These are phyloP conservation scores for Didymella pinodella DNA, from an alignment of 2,329 filamentous ascomycete genomes.

Conservation along the genomic window DNA sequence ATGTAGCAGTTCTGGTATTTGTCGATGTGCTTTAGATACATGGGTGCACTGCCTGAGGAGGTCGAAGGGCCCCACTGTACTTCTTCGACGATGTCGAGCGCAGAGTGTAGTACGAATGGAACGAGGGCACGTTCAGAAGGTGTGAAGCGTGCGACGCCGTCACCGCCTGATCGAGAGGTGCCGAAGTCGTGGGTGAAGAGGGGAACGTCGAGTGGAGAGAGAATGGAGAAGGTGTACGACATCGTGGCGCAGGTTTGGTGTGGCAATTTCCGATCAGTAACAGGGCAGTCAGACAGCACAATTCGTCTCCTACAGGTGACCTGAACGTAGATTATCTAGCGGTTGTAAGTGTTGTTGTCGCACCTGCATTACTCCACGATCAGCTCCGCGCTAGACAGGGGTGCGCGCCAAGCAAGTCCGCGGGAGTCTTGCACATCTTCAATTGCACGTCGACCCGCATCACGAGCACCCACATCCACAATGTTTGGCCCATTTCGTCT, in stretches of 20 bases:
- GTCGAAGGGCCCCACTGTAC: slow-evolving; percentile 77
- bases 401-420: slow-evolving; percentile 43
- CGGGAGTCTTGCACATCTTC: slow-evolving; percentile 38
- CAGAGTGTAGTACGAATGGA: slow-evolving; percentile 95
- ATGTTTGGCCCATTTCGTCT: slow-evolving; percentile 54
- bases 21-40: slow-evolving; percentile 96
- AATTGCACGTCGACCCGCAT: slow-evolving; percentile 22
- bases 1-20: slow-evolving; percentile 96
- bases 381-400: slow-evolving; percentile 37
- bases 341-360: not conserved
- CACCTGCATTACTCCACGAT: slow-evolving; percentile 7
- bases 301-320: too few species aligned
- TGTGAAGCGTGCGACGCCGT: slow-evolving; percentile 87
- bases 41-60: slow-evolving; percentile 52
- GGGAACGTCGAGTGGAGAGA: slow-evolving; percentile 94
- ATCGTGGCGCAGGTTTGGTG: slow-evolving; percentile 59
- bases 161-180: slow-evolving; percentile 93
- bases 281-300: not conserved
- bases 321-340: not conserved
- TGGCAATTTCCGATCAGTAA: not conserved
- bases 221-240: slow-evolving; percentile 99
- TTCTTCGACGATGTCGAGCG: slow-evolving; percentile 94
- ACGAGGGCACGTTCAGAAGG: slow-evolving; percentile 92
- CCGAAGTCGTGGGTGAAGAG: slow-evolving; percentile 98
- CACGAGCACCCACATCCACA: slow-evolving; percentile 31